Evolutionary conservation across 1,284 basidiomycete species (phyloP).

Genomic region (Moniliella sp.): DNA sequence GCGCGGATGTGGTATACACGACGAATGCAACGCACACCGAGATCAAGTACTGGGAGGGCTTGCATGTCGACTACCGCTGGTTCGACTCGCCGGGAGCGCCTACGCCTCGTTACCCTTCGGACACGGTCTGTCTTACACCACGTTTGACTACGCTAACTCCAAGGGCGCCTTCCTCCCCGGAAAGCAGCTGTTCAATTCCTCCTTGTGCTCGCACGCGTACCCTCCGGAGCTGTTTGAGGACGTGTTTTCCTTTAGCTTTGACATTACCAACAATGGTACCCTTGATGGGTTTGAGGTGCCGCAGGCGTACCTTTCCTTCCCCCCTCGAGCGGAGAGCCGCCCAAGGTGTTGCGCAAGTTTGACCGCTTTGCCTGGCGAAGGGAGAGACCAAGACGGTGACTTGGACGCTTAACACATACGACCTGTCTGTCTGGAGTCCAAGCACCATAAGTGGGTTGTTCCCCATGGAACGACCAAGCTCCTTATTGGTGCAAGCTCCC

Average conservation of each 20-base stretch:
- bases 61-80: constrained; percentile 46
- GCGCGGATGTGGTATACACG: too few species aligned
- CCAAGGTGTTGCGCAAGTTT: constrained; percentile 15
- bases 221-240: constrained; percentile 37
- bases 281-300: constrained; percentile 35
- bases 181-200: constrained; percentile 1
- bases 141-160: constrained; percentile 7
- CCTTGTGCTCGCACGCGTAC: neutral
- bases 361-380: constrained; percentile 8
- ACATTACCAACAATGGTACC: constrained; percentile 36
- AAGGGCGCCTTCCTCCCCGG: constrained; percentile 10
- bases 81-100: constrained; percentile 49
- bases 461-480: too few species aligned
- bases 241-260: constrained; percentile 31
- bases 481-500: too few species aligned
- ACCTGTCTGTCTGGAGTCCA: too few species aligned
- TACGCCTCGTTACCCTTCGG: constrained; percentile 52
- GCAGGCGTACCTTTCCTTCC: constrained; percentile 31
- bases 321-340: constrained; percentile 4
- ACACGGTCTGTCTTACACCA: constrained; percentile 62
- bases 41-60: constrained; percentile 47
- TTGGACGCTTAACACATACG: too few species aligned
- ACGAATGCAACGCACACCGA: too few species aligned
- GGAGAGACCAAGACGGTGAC: constrained; percentile 8
- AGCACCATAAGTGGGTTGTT: too few species aligned